Evolutionary conservation across 2,329 filamentous ascomycete genomes (phyloP).

Genomic region (Colletotrichum navitas): DNA sequence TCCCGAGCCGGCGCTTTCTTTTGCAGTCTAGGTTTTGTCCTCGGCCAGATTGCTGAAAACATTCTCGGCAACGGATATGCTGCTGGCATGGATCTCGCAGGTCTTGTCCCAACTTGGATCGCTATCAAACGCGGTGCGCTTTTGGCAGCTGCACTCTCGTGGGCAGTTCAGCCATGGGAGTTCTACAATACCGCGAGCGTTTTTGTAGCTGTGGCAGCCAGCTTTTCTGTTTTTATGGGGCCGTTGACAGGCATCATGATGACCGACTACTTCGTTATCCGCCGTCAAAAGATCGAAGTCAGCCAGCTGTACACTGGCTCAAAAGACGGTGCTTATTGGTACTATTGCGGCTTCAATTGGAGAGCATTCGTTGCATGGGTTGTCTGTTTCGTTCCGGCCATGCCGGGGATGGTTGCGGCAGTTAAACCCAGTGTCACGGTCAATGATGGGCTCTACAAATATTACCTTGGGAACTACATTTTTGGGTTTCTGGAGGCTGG

Average conservation of each 20-base stretch:
- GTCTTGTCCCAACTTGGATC: slow-evolving; percentile 47
- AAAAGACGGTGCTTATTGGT: slow-evolving; percentile 54
- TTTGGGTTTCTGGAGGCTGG: slow-evolving; percentile 41
- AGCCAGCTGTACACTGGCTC: slow-evolving; percentile 53
- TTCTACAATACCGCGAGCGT: slow-evolving; percentile 48
- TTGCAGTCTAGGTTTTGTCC: slow-evolving; percentile 46
- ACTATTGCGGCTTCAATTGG: slow-evolving; percentile 52
- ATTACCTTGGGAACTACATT: slow-evolving; percentile 43
- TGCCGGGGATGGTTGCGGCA: slow-evolving; percentile 46
- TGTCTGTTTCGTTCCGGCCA: slow-evolving; percentile 49
- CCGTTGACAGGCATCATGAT: slow-evolving; percentile 50
- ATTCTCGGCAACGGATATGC: slow-evolving; percentile 48
- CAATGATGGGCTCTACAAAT: slow-evolving; percentile 44
- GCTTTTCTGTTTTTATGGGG: slow-evolving; percentile 49
- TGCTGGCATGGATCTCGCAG: slow-evolving; percentile 49
- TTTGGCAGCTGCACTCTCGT: slow-evolving; percentile 45
- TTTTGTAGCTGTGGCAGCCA: slow-evolving; percentile 47
- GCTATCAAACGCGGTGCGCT: slow-evolving; percentile 48
- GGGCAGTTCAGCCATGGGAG: slow-evolving; percentile 49
- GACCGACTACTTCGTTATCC: slow-evolving; percentile 49
- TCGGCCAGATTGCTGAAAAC: slow-evolving; percentile 49
- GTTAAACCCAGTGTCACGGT: slow-evolving; percentile 41
- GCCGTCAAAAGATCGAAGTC: slow-evolving; percentile 53
- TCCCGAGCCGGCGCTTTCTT: slow-evolving; percentile 49
- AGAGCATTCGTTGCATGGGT: slow-evolving; percentile 51